Evolutionary conservation across 345 rosid species (phyloP), one percentile per base, ranked within the genome.

Genomic region (Sonneratia caseolaris): DNA sequence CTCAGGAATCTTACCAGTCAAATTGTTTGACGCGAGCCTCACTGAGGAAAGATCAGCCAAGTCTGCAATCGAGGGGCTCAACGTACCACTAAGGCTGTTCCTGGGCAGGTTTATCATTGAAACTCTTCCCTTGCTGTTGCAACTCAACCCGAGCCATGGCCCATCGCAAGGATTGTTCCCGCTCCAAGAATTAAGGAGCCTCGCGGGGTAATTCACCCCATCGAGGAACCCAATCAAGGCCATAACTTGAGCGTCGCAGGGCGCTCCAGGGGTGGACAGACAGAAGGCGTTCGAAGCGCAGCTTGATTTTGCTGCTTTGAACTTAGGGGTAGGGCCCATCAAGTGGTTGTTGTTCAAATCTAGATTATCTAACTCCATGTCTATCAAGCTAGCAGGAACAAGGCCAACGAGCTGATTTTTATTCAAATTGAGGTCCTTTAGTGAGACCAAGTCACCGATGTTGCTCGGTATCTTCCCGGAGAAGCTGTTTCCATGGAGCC

Each of bases 401-500:
- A 85, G 45, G 61, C 96, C 96, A 74, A 83, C 87, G 71, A 90
- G 79, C 49, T 76, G 65, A 45, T 90, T 90, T 32, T 77, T 56
- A 68, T 88, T 90, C 15, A 86, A 84, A 80, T 90, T 82, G 45
- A 90, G 85, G 81, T 85, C 84, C 77, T 79, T 85, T 76, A 88
- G 83, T 14, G 71, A 40, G 76, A 67, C 79, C 78, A 88, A 76
- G 73, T 82, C 79, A 68, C 90, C 88, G 37, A 86, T 85, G 68
- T 75, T 84, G 40, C 71, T 83, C 2, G 93, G 96, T 70, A 90
- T 88, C 56, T 77, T 55, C 14, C 96, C 96, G 11, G 89, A 79
- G 82, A 90, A 90, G 71, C 77, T 79, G 62, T 90, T 90, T 72
- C 96, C 93, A 48, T 90, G 96, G 62, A 90, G 89, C 96, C 96